Conservation (phyloP, 2,329 filamentous ascomycete genomes). For the Arachnopeziza araneosa region DNA sequence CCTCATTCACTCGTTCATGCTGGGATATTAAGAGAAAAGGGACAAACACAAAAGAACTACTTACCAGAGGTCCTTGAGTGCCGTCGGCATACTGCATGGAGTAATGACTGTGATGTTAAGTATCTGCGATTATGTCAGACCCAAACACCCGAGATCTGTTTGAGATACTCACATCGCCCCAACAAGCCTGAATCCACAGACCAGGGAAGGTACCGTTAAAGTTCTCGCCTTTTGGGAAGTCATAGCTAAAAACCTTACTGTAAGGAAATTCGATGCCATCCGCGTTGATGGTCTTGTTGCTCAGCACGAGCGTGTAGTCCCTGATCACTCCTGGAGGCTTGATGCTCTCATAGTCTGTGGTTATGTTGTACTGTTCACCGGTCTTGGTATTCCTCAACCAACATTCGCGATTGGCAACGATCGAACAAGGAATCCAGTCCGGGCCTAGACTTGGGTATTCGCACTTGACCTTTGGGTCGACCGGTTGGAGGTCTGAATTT, state of each 20-base stretch:
- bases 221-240: slow-evolving; percentile 1
- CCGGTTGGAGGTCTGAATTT: too few species aligned
- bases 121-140: too few species aligned
- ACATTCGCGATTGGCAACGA: not conserved
- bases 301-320: not conserved
- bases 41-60: too few species aligned
- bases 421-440: slow-evolving; percentile 2
- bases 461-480: not conserved
- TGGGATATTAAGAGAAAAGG: too few species aligned
- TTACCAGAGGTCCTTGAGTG: slow-evolving; percentile 46
- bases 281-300: not conserved
- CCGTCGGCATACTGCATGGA: slow-evolving; percentile 42
- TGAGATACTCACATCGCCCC: not conserved
- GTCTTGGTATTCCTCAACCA: slow-evolving; percentile 1
- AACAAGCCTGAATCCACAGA: slow-evolving; percentile 10
- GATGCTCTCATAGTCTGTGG: slow-evolving; percentile 3
- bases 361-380: slow-evolving; percentile 1
- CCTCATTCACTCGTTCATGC: too few species aligned
- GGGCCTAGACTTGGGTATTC: not conserved
- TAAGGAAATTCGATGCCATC: not conserved
- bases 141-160: too few species aligned
- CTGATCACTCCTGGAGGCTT: slow-evolving; percentile 1
- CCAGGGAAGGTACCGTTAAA: slow-evolving; percentile 4
- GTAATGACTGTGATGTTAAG: slow-evolving; percentile 38
- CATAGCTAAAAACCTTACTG: not conserved